Conservation (phyloP, 2,329 filamentous ascomycete genomes). For the Fusarium brachygibbosum region DNA sequence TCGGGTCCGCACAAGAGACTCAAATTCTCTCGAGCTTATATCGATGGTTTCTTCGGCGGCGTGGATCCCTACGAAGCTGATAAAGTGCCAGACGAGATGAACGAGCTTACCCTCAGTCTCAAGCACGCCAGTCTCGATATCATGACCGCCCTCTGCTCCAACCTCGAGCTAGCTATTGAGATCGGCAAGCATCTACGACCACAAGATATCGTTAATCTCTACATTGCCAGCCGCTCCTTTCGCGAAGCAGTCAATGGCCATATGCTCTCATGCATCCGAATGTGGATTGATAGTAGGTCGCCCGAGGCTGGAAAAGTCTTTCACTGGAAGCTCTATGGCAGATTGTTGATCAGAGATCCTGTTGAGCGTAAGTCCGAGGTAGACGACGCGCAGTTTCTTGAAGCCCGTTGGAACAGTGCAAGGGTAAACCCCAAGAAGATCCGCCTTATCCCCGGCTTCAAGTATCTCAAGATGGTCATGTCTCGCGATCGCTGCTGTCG, state of each 20-base stretch:
- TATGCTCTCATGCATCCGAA: slow-evolving; percentile 69
- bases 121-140: slow-evolving; percentile 56
- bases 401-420: slow-evolving; percentile 13
- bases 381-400: slow-evolving; percentile 19
- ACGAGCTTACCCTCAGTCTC: slow-evolving; percentile 38
- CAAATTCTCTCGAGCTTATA: slow-evolving; percentile 48
- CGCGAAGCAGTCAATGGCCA: slow-evolving; percentile 71
- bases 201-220: slow-evolving; percentile 72
- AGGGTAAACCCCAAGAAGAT: slow-evolving; percentile 47
- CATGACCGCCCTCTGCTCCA: slow-evolving; percentile 59
- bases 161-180: slow-evolving; percentile 66
- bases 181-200: slow-evolving; percentile 68
- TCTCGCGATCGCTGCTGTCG: slow-evolving; percentile 68
- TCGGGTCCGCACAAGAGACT: slow-evolving; percentile 44
- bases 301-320: slow-evolving; percentile 70
- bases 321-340: slow-evolving; percentile 70
- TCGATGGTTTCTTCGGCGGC: slow-evolving; percentile 50
- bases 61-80: slow-evolving; percentile 49
- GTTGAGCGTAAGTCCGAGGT: slow-evolving; percentile 57
- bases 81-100: slow-evolving; percentile 16
- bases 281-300: slow-evolving; percentile 67
- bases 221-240: slow-evolving; percentile 73
- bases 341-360: slow-evolving; percentile 72
- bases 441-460: slow-evolving; percentile 71
- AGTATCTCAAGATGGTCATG: slow-evolving; percentile 77